Evolutionary conservation across 257 asterid species (phyloP), one percentile per base, ranked within the genome.

Genomic region (Nemophila menziesii): DNA sequence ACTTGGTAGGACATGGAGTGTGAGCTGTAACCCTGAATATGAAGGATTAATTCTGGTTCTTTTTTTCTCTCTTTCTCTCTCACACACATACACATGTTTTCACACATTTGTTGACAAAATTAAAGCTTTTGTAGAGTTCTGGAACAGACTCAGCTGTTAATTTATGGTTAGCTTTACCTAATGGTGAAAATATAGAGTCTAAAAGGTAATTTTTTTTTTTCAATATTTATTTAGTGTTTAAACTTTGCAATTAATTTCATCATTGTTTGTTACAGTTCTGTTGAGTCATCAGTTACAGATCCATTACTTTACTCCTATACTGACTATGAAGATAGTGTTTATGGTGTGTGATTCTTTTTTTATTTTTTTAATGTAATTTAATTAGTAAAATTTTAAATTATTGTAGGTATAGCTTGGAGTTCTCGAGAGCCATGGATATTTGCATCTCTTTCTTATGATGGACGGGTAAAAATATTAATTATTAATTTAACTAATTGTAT

Each of bases 121-220:
- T 39, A 33, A 52, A 52, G 40, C 55, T 62, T 65, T 62, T 72
- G 73, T 72, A 90, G 96, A 90, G 96, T 71, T 82, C 89, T 67
- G 99, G 99, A 64, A 90, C 96, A 33, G 99, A 90, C 47, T 79
- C 99, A 17, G 86, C 92, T 59, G 94, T 90, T 60, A 85, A 79
- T 71, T 62, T 90, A 60, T 90, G 96, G 96, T 33, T 60, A 58
- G 78, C 79, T 53, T 62, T 82, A n/a, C n/a, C n/a, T 53, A 51
- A 54, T 43, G 36, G 22, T 17, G 83, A 73, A 55, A 71, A 72
- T 39, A 49, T 58, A 22, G 36, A 65, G 15, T 52, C 74, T 20
- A 68, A 74, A 54, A 79, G 94, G 96, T 89, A 39, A 42, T 37
- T 46, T 47, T 12, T 60, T n/a, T n/a, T 40, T 52, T 29, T 48